Conservation (phyloP, 805 yeast species). For the Saturnispora halmiae region DNA sequence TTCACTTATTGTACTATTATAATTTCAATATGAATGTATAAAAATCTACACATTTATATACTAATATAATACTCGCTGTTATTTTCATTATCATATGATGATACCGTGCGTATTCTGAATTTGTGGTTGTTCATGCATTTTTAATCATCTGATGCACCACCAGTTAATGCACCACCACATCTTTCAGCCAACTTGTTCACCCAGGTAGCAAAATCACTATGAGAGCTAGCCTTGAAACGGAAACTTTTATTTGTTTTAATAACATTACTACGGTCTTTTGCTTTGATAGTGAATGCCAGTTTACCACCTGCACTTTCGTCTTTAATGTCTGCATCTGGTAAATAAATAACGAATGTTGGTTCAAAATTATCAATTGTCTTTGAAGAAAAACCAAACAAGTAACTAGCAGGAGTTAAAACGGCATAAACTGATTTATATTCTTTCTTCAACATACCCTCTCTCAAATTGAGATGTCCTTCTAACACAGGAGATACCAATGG, state of each 20-base stretch:
- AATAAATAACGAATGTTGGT: slow-evolving; percentile 37
- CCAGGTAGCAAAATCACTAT: slow-evolving; percentile 40
- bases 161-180: no score
- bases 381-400: slow-evolving; percentile 38
- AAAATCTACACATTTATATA: not conserved
- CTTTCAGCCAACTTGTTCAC: slow-evolving; percentile 30
- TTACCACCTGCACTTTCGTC: slow-evolving; percentile 30
- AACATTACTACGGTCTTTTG: slow-evolving; percentile 33
- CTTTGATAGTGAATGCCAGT: slow-evolving; percentile 33
- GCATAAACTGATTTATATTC: slow-evolving; percentile 37
- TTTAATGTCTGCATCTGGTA: slow-evolving; percentile 38
- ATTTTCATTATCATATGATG: no score
- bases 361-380: slow-evolving; percentile 34
- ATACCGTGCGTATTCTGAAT: no score
- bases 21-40: no score
- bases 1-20: not conserved
- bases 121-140: no score
- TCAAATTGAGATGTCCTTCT: slow-evolving; percentile 39
- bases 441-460: slow-evolving; percentile 35
- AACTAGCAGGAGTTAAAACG: slow-evolving; percentile 38
- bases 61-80: no score
- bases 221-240: slow-evolving; percentile 35
- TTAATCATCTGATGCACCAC: no score
- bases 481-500: slow-evolving; percentile 35
- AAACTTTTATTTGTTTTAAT: slow-evolving; percentile 23